A percentile compares a stretch with the other conserved stretches of the same genome.
Evolutionary conservation across 306 rosid species (phyloP).

Genomic region (Nissolia schottii): DNA sequence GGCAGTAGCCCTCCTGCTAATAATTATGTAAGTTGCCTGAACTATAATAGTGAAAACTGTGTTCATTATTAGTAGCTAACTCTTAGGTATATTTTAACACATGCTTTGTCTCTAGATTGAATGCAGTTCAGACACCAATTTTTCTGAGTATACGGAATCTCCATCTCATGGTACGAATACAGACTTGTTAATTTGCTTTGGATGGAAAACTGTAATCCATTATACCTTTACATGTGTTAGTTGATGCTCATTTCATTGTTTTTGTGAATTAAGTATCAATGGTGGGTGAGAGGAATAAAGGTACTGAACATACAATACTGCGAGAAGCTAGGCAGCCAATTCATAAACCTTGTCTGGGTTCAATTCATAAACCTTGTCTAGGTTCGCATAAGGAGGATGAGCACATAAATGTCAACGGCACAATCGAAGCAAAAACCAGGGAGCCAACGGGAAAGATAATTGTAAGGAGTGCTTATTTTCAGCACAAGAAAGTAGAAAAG

Average conservation of each 20-base stretch:
- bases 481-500: slow-evolving; percentile 43
- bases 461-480: slow-evolving; percentile 71
- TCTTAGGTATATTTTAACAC: neutral
- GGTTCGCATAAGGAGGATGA: slow-evolving; percentile 50
- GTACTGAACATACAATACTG: slow-evolving; percentile 46
- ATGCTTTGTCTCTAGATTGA: slow-evolving; percentile 39
- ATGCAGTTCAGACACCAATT: slow-evolving; percentile 29
- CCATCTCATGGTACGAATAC: slow-evolving; percentile 44
- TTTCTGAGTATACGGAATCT: slow-evolving; percentile 33
- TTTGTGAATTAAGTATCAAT: slow-evolving; percentile 32
- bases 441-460: slow-evolving; percentile 52
- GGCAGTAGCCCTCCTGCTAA: slow-evolving; percentile 27
- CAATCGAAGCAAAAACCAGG: slow-evolving; percentile 42
- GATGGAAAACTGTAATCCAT: slow-evolving; percentile 11
- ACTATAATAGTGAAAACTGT: slow-evolving; percentile 12
- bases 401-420: slow-evolving; percentile 24
- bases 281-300: slow-evolving; percentile 27
- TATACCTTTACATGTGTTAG: slow-evolving; percentile 9
- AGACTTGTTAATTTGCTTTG: slow-evolving; percentile 11
- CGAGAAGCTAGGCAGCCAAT: slow-evolving; percentile 53
- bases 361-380: slow-evolving; percentile 77
- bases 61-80: neutral
- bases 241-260: slow-evolving; percentile 30
- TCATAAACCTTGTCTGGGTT: slow-evolving; percentile 76
- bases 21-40: slow-evolving; percentile 39